Percentiles rank a stretch among this genome's conserved stretches.
phyloP scores from a whole-genome alignment of 2,329 filamentous ascomycete genomes.

The Microcyclospora pomicola region DNA sequence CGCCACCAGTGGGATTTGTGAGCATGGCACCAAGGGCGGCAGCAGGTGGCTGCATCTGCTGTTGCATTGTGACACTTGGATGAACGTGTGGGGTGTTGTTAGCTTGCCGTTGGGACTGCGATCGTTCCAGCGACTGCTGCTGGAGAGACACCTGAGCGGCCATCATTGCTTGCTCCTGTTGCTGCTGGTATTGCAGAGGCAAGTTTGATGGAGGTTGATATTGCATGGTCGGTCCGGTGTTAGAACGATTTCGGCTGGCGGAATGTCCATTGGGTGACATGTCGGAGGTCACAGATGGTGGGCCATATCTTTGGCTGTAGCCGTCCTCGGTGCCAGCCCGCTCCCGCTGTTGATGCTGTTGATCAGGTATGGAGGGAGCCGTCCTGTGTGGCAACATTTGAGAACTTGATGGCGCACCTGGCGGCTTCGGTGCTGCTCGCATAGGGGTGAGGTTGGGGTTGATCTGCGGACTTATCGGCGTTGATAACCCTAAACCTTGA shows the following conservation, averaged over 20 bases:
- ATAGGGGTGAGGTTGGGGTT: slow-evolving; percentile 50
- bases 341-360: slow-evolving; percentile 14
- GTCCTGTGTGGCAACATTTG: slow-evolving; percentile 32
- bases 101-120: slow-evolving; percentile 53
- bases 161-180: slow-evolving; percentile 73
- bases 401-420: slow-evolving; percentile 31
- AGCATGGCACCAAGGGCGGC: slow-evolving; percentile 35
- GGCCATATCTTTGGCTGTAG: slow-evolving; percentile 29
- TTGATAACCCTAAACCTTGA: slow-evolving; percentile 29
- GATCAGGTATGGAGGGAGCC: slow-evolving; percentile 35
- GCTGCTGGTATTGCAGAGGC: slow-evolving; percentile 44
- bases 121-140: slow-evolving; percentile 48
- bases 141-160: slow-evolving; percentile 65
- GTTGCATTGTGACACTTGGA: slow-evolving; percentile 11
- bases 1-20: slow-evolving; percentile 20
- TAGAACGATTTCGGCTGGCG: slow-evolving; percentile 29
- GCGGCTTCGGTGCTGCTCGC: slow-evolving; percentile 79
- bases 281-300: slow-evolving; percentile 24
- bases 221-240: slow-evolving; percentile 29
- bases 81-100: slow-evolving; percentile 34
- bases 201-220: slow-evolving; percentile 24
- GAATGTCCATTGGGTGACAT: slow-evolving; percentile 16
- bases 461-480: slow-evolving; percentile 26
- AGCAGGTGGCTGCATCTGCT: slow-evolving; percentile 31
- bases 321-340: slow-evolving; percentile 22